Evolutionary conservation across 116 monocot species (phyloP), one percentile per base, ranked within the genome.

Genomic region (Dioscorea cayenensis): DNA sequence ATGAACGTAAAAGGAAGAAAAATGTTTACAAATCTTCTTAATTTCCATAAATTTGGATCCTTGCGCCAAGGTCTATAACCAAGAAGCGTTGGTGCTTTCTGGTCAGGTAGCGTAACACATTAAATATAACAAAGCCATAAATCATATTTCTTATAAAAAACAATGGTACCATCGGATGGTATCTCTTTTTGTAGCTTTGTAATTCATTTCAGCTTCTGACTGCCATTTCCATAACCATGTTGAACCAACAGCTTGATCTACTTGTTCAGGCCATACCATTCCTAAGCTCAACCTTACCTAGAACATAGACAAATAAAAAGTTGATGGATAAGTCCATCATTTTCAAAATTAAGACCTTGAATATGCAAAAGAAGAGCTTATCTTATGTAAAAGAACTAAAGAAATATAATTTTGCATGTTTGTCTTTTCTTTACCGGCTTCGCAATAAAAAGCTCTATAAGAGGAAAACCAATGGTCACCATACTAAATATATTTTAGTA

Each of bases 181-280:
- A 28, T 78, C 70, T n/a, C 36, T 74, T 66, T 86, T 89, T 61
- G 86, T 84, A 60, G 80, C 69, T 72, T 27, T 80, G 60, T 79
- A 75, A 79, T 79, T 89, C 14, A 86, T 70, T 83, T 89, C 87
- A 36, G 93, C 89, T 70, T 87, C 83, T 48, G 89, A 82, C 68
- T 93, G 93, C 93, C 93, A 93, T 78, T 89, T 78, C 52, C 89
- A 77, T 73, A 86, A 93, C 93, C 93, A 93, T 66, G 89, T 85
- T 62, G 86, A 79, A 12, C 77, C 89, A 60, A 87, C 87, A 81
- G 85, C 77, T 76, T 93, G 89, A 79, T 89, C 75, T 70, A 73
- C 83, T 84, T 87, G 89, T 75, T 89, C 87, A 70, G 93, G 89
- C 93, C 93, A 93, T 19, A 84, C 87, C 93, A 93, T 87, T 36